These are phyloP conservation scores for Globisporangium nunn DNA, from an alignment of 352 stramenopile species.

Conservation along the genomic window DNA sequence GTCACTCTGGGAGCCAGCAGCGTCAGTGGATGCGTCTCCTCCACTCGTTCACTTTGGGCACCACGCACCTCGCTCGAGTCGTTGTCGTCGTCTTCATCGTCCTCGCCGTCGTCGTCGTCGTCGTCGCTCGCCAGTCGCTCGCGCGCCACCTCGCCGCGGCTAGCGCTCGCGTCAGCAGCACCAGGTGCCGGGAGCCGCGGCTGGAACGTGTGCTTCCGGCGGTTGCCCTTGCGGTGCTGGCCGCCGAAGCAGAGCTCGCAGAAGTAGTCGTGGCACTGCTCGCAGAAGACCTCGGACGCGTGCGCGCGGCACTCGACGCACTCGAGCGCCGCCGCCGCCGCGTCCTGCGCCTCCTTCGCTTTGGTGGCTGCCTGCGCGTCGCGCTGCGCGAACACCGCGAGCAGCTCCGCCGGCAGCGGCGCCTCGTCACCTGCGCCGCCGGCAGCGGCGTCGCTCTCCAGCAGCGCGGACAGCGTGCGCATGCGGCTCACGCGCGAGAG, in stretches of 20 bases:
- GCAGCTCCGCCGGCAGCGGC: conserved; percentile 30
- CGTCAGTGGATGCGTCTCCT: not conserved
- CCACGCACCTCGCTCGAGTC: conserved; percentile 12
- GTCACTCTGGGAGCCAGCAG: conserved; percentile 1
- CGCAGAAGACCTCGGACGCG: conserved; percentile 71
- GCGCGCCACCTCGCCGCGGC: not conserved
- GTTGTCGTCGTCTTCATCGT: conserved; percentile 9
- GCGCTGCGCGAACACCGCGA: conserved; percentile 35
- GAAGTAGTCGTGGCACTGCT: conserved; percentile 87
- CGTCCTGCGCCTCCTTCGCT: not conserved
- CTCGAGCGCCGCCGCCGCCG: conserved; percentile 25
- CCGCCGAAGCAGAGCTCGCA: conserved; percentile 77
- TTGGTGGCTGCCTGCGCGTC: conserved; percentile 3
- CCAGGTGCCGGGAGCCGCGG: conserved; percentile 25
- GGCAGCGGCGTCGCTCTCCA: conserved; percentile 57
- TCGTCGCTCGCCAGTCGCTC: conserved; percentile 2
- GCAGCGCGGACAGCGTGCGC: conserved; percentile 73
- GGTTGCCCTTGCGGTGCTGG: conserved; percentile 83
- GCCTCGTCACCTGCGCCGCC: conserved; percentile 32
- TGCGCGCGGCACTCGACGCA: conserved; percentile 70
- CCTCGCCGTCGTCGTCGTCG: conserved; percentile 6
- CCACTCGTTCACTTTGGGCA: too few species aligned
- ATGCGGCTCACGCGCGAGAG: conserved; percentile 58
- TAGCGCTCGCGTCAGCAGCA: not conserved
- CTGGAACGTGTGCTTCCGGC: conserved; percentile 72